phyloP scores from a whole-genome alignment of 345 rosid genomes.

The Populus nigra region DNA sequence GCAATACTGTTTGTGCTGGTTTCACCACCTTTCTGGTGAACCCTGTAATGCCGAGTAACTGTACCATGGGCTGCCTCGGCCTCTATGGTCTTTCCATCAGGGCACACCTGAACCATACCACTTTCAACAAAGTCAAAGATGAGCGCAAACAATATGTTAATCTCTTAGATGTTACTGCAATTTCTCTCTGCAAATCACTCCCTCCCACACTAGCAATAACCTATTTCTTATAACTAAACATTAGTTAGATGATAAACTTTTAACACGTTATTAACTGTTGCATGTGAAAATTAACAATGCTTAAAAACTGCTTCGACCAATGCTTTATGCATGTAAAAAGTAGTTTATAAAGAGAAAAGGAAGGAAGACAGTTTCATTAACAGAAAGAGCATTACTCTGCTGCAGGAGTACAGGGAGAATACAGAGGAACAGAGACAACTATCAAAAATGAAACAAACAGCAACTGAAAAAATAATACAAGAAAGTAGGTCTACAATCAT shows the following conservation, averaged over 20 bases:
- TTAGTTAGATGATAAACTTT: neutral
- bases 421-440: neutral
- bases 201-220: neutral
- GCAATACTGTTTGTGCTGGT: conserved; percentile 99
- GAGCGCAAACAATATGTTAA: neutral
- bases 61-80: conserved; percentile 99
- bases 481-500: conserved; percentile 15
- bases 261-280: neutral
- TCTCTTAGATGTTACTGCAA: neutral
- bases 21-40: conserved; percentile 98
- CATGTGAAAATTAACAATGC: neutral
- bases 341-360: neutral
- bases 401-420: neutral
- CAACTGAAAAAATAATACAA: neutral
- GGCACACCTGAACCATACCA: conserved; percentile 71
- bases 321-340: neutral
- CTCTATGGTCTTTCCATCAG: conserved; percentile 97
- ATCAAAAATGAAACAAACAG: neutral
- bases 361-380: neutral
- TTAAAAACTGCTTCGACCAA: neutral
- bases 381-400: neutral
- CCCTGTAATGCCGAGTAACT: conserved; percentile 91
- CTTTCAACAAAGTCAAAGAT: neutral
- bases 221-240: neutral
- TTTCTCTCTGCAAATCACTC: neutral